Percentiles rank a stretch among this genome's conserved stretches.
phyloP scores from a whole-genome alignment of 2,329 filamentous ascomycete genomes.

The Furcasterigmium sp. region DNA sequence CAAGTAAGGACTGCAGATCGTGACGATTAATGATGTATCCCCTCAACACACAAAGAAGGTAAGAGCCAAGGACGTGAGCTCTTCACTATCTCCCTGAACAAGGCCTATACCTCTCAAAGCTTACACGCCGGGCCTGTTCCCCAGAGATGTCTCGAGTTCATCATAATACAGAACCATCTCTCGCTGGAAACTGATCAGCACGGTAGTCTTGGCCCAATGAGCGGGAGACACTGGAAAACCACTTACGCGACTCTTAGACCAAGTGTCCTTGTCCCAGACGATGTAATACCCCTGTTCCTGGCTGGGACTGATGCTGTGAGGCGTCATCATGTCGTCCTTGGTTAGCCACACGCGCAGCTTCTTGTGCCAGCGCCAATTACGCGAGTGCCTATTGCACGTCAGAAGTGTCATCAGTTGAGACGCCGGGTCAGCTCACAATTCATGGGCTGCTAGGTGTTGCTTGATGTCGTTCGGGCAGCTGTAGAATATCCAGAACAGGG shows the following conservation, averaged over 20 bases:
- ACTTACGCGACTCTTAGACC: slow-evolving; percentile 59
- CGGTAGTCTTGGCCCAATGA: too few relatives aligned
- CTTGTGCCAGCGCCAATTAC: slow-evolving; percentile 67
- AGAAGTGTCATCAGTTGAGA: neutral
- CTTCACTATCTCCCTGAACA: neutral
- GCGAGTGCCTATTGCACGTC: slow-evolving; percentile 41
- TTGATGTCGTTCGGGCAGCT: slow-evolving; percentile 58
- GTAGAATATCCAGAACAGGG: slow-evolving; percentile 66
- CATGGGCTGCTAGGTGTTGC: slow-evolving; percentile 57
- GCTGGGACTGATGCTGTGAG: slow-evolving; percentile 50
- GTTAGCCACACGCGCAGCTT: slow-evolving; percentile 62
- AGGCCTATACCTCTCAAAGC: neutral
- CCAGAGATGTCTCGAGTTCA: slow-evolving; percentile 48
- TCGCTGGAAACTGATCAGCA: slow-evolving; percentile 33
- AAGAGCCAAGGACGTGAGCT: neutral
- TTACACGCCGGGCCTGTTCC: neutral
- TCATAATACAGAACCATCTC: slow-evolving; percentile 58
- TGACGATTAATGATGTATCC: neutral
- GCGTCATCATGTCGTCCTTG: slow-evolving; percentile 62
- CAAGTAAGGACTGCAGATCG: neutral
- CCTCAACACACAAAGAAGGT: neutral
- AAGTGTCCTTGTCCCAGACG: slow-evolving; percentile 57
- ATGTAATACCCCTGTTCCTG: slow-evolving; percentile 63
- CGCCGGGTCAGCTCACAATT: slow-evolving; percentile 50
- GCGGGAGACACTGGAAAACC: too few relatives aligned